Base-by-base conservation (phyloP, 1,139 yeast species). In the Sugiyamaella japonica region DNA sequence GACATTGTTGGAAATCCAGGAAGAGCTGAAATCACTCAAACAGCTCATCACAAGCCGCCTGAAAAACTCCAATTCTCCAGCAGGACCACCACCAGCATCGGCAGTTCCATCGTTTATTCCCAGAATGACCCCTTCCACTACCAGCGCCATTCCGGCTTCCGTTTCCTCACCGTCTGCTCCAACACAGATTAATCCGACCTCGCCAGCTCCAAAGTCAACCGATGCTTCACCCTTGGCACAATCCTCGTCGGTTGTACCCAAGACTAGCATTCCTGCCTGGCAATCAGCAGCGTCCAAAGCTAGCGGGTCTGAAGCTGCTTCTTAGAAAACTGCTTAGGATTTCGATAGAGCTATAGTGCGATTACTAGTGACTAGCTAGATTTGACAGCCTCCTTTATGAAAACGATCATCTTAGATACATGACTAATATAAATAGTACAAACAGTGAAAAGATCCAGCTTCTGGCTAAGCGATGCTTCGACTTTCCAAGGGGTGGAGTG, bases 1-100 rank as follows among this genome's bases (percentile, higher is more conserved):
- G 32, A 88, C 86, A 56, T 74, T 87, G 57, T 65, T 72, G 6
- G 84, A 72, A 25, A 77, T 88, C 39, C 81, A 79, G 58, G 78
- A 76, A 44, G 96, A 88, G 68, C 73, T 88, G 56, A 77, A 74
- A 55, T 84, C 91, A 7, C 76, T 88, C 59, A 86, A 85, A 67
- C 85, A 80, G 65, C 74, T 89, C 56, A 78, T 88, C 52, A 77
- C 79, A 56, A 78, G 78, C 57, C 74, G 86, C 56, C 64, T 67
- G 45, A 61, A 61, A 48, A 48, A 50, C 15, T 32, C 48, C 1
- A 37, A 53, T 8, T 32, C 44, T 7, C 54, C 56, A 15, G 36
- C 41, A 8, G 61, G 61, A 47, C 52, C 57, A 54, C 56, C 67
- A 67, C 48, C 59, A 20, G 63, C 60, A 9, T 57, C 63, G n/a